Conservation (phyloP, 2,329 filamentous ascomycete species). For the Knoxdaviesia capensis region DNA sequence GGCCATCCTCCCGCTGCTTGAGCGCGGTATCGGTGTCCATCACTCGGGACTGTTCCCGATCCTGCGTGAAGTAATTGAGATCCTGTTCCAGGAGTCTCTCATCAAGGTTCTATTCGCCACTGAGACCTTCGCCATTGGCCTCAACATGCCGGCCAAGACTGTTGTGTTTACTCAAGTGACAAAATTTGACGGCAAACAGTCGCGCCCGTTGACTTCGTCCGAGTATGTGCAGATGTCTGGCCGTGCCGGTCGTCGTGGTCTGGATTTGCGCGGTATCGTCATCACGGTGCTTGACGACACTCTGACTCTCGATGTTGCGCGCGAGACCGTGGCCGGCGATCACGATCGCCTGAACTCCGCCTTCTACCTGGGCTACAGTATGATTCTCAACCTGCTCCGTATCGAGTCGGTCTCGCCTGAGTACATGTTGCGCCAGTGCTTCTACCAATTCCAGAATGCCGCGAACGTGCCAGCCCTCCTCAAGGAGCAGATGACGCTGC, state of each 20-base stretch:
- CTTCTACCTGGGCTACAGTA: slow-evolving; percentile 96
- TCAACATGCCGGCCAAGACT: slow-evolving; percentile 98
- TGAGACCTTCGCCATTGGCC: slow-evolving; percentile 93
- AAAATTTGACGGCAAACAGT: slow-evolving; percentile 74
- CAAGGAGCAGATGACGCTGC: slow-evolving; percentile 60
- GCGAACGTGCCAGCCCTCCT: slow-evolving; percentile 71
- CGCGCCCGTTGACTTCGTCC: slow-evolving; percentile 73
- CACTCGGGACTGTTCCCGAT: slow-evolving; percentile 91
- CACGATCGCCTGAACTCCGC: slow-evolving; percentile 96
- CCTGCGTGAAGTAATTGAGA: slow-evolving; percentile 95
- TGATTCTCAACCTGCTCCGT: slow-evolving; percentile 89
- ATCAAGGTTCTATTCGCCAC: slow-evolving; percentile 98
- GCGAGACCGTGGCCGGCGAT: slow-evolving; percentile 86
- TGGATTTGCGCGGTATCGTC: slow-evolving; percentile 93
- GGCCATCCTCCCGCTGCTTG: slow-evolving; percentile 71
- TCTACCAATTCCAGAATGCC: slow-evolving; percentile 95
- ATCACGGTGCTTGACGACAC: slow-evolving; percentile 99
- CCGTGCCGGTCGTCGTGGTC: slow-evolving; percentile 84
- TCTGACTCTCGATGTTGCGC: slow-evolving; percentile 85
- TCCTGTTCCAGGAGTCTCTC: slow-evolving; percentile 90
- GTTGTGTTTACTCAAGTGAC: slow-evolving; percentile 96
- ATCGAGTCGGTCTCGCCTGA: slow-evolving; percentile 99
- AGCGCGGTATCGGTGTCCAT: slow-evolving; percentile 89
- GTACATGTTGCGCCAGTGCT: slow-evolving; percentile 96
- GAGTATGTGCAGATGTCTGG: slow-evolving; percentile 99